Evolutionary conservation across 108 stramenopile genomes (phyloP).

Genomic region (Cyclostephanos tholiformis): DNA sequence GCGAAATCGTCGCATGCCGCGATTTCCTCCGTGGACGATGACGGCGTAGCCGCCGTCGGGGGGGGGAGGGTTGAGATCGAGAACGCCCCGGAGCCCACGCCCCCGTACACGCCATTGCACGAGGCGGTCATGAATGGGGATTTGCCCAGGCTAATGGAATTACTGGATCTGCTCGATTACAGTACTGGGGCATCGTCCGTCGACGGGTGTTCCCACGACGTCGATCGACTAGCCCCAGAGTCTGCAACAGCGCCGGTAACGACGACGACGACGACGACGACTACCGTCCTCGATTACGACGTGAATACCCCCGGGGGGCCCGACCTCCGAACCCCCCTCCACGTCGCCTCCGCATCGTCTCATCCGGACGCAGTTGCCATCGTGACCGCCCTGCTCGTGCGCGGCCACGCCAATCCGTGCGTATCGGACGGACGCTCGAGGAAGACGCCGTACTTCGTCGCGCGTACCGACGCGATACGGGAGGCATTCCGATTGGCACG

Average conservation of each 20-base stretch:
- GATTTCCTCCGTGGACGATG: background rate
- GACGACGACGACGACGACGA: conserved; percentile 2
- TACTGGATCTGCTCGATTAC: conserved; percentile 39
- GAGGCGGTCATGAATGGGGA: conserved; percentile 66
- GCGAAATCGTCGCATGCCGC: background rate
- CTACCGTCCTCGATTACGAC: conserved; percentile 22
- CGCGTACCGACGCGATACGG: conserved; percentile 64
- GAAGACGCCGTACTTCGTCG: conserved; percentile 76
- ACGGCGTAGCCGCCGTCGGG: conserved; percentile 5
- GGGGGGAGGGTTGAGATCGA: conserved; percentile 17
- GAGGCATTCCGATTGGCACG: conserved; percentile 85
- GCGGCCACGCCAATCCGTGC: conserved; percentile 80
- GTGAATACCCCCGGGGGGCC: conserved; percentile 43
- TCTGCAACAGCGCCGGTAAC: background rate
- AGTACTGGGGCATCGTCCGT: conserved; percentile 18
- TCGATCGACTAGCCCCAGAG: background rate
- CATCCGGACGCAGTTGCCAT: conserved; percentile 24
- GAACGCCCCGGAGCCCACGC: background rate
- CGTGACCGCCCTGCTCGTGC: conserved; percentile 53
- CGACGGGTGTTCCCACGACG: conserved; percentile 32
- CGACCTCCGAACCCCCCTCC: conserved; percentile 44
- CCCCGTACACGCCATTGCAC: conserved; percentile 64
- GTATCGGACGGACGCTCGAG: conserved; percentile 50
- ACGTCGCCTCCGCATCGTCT: conserved; percentile 43
- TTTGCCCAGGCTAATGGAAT: conserved; percentile 46